Evolutionary conservation across 1,139 yeast genomes (phyloP).

Genomic region (Suhomyces terraborum): DNA sequence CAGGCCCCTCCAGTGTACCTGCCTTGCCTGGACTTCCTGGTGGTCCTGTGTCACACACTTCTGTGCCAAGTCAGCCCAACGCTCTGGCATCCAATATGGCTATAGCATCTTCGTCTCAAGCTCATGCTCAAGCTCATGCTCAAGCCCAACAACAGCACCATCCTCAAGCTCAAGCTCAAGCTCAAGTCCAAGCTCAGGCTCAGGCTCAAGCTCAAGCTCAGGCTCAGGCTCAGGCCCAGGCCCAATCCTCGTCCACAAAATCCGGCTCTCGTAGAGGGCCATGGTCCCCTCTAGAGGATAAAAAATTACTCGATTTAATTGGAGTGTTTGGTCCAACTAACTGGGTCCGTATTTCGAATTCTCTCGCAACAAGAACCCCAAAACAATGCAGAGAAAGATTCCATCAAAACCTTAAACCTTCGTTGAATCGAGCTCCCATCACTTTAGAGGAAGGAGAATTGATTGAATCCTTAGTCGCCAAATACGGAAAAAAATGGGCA

Average conservation of each 20-base stretch:
- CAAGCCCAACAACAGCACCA: neutral
- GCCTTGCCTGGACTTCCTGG: neutral
- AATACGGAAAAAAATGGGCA: constrained; percentile 92
- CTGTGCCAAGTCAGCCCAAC: neutral
- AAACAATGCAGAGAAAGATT: constrained; percentile 92
- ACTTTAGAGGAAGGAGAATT: constrained; percentile 80
- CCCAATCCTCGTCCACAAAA: constrained; percentile 3
- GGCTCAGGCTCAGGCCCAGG: neutral
- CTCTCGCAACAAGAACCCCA: constrained; percentile 77
- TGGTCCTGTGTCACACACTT: neutral
- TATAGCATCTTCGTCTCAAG: neutral
- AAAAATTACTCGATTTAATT: constrained; percentile 67
- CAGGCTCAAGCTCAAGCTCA: neutral
- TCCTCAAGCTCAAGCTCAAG: no score
- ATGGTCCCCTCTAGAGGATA: constrained; percentile 88
- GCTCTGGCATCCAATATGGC: neutral
- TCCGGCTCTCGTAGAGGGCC: constrained; percentile 59
- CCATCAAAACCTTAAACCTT: constrained; percentile 88
- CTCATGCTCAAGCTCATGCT: neutral
- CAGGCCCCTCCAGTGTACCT: neutral
- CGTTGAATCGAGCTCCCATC: constrained; percentile 79
- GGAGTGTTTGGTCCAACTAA: constrained; percentile 79
- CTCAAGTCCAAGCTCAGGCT: neutral
- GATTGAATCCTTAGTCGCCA: constrained; percentile 76
- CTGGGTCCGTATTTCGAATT: constrained; percentile 85